Conservation (phyloP, 495 filamentous ascomycete species). For the Penicillium malachiteum region DNA sequence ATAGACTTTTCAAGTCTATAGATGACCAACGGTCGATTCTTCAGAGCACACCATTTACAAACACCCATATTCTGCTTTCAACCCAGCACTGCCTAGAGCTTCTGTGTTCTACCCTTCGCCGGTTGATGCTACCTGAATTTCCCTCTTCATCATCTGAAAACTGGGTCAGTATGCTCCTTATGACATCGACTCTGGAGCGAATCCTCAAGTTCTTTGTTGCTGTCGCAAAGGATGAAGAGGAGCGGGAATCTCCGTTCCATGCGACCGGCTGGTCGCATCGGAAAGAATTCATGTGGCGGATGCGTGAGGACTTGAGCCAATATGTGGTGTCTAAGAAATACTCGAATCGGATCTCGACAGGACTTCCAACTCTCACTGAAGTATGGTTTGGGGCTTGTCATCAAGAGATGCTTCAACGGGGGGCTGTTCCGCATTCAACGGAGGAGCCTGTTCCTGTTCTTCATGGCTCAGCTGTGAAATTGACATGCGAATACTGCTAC, state of each 20-base stretch:
- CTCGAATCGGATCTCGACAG: neutral
- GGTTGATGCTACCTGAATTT: slow-evolving; percentile 31
- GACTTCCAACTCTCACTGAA: slow-evolving; percentile 14
- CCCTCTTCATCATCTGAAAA: slow-evolving; percentile 21
- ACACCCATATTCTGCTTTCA: slow-evolving; percentile 22
- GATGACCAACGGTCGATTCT: slow-evolving; percentile 25
- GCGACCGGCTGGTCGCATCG: slow-evolving; percentile 22
- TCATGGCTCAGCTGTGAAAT: slow-evolving; percentile 18
- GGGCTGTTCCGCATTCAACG: slow-evolving; percentile 25
- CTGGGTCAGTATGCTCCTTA: slow-evolving; percentile 32
- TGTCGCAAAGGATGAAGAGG: slow-evolving; percentile 19
- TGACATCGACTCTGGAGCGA: slow-evolving; percentile 28
- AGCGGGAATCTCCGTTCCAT: neutral
- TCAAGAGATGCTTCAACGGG: slow-evolving; percentile 23
- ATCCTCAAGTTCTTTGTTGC: slow-evolving; percentile 26
- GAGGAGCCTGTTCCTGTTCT: slow-evolving; percentile 24
- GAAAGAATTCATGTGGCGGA: slow-evolving; percentile 29
- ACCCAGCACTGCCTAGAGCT: slow-evolving; percentile 33
- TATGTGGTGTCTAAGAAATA: slow-evolving; percentile 10
- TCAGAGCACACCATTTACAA: slow-evolving; percentile 27
- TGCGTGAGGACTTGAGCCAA: slow-evolving; percentile 25
- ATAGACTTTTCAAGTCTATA: slow-evolving; percentile 5
- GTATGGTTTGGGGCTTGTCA: slow-evolving; percentile 31
- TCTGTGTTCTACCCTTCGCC: slow-evolving; percentile 26
- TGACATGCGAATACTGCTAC: slow-evolving; percentile 25